A percentile compares a stretch with the other conserved stretches of the same genome.
phyloP scores from a whole-genome alignment of 2,329 filamentous ascomycete genomes.

The Fusarium nisikadoi region DNA sequence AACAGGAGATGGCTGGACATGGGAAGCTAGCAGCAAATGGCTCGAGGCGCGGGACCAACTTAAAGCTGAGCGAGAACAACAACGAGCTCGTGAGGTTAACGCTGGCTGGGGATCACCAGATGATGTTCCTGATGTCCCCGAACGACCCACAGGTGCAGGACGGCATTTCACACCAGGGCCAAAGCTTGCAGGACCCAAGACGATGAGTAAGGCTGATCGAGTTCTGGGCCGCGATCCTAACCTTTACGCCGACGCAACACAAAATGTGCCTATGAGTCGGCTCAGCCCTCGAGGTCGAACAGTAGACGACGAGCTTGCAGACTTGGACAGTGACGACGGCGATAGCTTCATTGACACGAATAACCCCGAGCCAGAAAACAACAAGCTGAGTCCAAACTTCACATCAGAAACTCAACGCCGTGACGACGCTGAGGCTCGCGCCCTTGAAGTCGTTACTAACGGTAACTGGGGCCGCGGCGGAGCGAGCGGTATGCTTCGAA shows the following conservation, averaged over 20 bases:
- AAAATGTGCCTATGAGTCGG: constrained; percentile 58
- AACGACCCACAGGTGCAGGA: constrained; percentile 45
- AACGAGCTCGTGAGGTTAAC: constrained; percentile 70
- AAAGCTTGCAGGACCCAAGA: constrained; percentile 43
- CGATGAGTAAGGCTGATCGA: constrained; percentile 67
- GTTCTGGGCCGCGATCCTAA: constrained; percentile 67
- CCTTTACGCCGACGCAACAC: constrained; percentile 62
- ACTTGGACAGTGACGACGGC: constrained; percentile 53
- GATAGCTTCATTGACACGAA: constrained; percentile 45
- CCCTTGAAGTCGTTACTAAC: constrained; percentile 57
- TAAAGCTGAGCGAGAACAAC: constrained; percentile 65
- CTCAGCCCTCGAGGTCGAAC: constrained; percentile 59
- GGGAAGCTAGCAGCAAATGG: constrained; percentile 89
- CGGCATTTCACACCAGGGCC: constrained; percentile 47
- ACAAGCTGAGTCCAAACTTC: constrained; percentile 53
- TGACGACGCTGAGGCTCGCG: constrained; percentile 57
- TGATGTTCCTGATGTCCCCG: constrained; percentile 41
- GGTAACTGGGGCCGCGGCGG: constrained; percentile 54
- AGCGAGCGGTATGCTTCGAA: constrained; percentile 56
- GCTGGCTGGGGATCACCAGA: constrained; percentile 71
- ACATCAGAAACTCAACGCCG: constrained; percentile 49
- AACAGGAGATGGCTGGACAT: constrained; percentile 91
- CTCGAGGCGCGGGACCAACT: constrained; percentile 74
- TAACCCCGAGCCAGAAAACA: constrained; percentile 48
- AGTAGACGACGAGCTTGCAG: constrained; percentile 55